These are phyloP conservation scores for Fraxinus dipetala DNA, from an alignment of 305 asterid species.

Conservation along the genomic window DNA sequence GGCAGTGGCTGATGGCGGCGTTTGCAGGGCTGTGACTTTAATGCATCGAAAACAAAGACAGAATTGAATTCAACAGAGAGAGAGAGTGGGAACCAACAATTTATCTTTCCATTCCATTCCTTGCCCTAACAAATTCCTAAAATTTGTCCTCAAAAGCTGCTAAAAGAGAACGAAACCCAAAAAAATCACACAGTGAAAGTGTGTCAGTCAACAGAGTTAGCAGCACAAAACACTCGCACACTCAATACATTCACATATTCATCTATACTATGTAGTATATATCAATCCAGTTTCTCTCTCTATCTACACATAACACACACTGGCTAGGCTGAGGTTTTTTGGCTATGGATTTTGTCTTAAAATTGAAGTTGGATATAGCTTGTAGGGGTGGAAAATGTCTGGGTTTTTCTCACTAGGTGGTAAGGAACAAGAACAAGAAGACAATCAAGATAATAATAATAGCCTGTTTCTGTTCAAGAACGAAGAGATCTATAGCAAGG, in stretches of 20 bases:
- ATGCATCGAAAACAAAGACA: slow-evolving; percentile 43
- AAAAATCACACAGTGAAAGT: slow-evolving; percentile 18
- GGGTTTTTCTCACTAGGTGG: slow-evolving; percentile 74
- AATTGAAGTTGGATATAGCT: slow-evolving; percentile 30
- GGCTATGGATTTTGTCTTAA: slow-evolving; percentile 54
- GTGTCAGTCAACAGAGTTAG: slow-evolving; percentile 32
- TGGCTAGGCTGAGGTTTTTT: slow-evolving; percentile 12
- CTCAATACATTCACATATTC: not conserved
- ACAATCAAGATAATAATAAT: slow-evolving; percentile 24
- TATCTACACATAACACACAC: not conserved
- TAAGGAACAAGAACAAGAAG: slow-evolving; percentile 34
- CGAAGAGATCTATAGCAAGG: slow-evolving; percentile 84
- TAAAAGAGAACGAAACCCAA: slow-evolving; percentile 20
- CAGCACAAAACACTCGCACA: slow-evolving; percentile 30
- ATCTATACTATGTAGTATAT: slow-evolving; percentile 5
- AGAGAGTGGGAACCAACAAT: slow-evolving; percentile 8
- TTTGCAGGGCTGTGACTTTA: slow-evolving; percentile 84
- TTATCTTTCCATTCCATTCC: not conserved
- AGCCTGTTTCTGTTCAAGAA: slow-evolving; percentile 53
- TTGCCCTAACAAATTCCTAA: slow-evolving; percentile 35
- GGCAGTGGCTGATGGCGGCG: slow-evolving; percentile 94
- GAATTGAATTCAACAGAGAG: slow-evolving; percentile 28
- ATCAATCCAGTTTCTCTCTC: not conserved
- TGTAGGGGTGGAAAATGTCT: slow-evolving; percentile 56
- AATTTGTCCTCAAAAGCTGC: slow-evolving; percentile 36